Evolutionary conservation across 1,284 basidiomycete species (phyloP), one percentile per base, ranked within the genome.

Genomic region (Sphaerobolus stellatus): DNA sequence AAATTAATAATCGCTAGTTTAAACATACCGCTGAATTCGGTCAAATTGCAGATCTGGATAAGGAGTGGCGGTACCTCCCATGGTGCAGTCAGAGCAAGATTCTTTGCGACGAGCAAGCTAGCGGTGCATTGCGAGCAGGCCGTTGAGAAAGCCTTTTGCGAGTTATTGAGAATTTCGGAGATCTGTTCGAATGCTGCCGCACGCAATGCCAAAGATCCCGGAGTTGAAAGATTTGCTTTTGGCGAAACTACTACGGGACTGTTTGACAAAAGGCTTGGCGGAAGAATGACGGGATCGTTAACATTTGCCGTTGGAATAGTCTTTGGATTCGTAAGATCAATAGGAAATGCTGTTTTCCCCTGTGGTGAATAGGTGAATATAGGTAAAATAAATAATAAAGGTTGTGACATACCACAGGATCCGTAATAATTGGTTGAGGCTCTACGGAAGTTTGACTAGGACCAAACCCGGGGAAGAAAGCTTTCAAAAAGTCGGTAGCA

Each of bases 1-100:
- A 20, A 13, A 27, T n/a, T 30, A 20, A 7, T 48, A 20, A 30
- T 4, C 25, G 30, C 20, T 20, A 22, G 3, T 22, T 38, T 38
- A 14, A n/a, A 38, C 57, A 38, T 16, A 56, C 52, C 56, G n/a
- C 20, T 58, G 58, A 59, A 68, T 22, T 58, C 55, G 58, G 62
- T 68, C 44, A 56, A 48, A 47, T 63, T 62, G 60, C 69, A 71
- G 38, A 71, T 55, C 3, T 64, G 58, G 30, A 62, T 44, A 34
- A 69, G 50, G 34, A 69, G 47, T 2, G 36, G 54, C 0, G 69
- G 66, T 9, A 69, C 65, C 36, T 61, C 51, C 33, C 66, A 51
- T 6, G 69, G 69, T 13, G 61, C 57, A 9, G 60, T 61, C 13
- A 59, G 56, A 1, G 69, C 65, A 16, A 70, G 58, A 22, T 52